Percentiles rank a stretch among this genome's conserved stretches.
Conservation (phyloP, 805 yeast species). For the Kodamaea jinghongensis region DNA sequence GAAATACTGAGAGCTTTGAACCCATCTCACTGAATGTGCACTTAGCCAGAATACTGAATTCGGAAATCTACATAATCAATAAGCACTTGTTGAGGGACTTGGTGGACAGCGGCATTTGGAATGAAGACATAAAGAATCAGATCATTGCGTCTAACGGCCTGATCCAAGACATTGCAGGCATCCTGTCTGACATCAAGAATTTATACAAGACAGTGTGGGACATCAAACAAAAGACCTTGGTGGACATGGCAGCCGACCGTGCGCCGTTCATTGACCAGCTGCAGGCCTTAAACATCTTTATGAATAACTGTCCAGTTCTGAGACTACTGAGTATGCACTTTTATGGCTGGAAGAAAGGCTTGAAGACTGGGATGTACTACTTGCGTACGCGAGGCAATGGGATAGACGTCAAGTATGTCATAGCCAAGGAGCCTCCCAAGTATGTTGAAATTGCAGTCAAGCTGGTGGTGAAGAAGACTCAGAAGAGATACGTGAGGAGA, state of each 20-base stretch:
- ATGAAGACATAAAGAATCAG: slow-evolving; percentile 69
- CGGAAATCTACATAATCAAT: slow-evolving; percentile 92
- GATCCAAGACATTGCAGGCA: slow-evolving; percentile 66
- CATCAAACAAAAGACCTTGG: slow-evolving; percentile 76
- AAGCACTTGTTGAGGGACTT: slow-evolving; percentile 81
- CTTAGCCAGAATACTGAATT: slow-evolving; percentile 85
- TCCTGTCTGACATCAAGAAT: slow-evolving; percentile 72
- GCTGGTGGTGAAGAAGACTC: slow-evolving; percentile 5
- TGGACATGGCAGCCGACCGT: slow-evolving; percentile 83
- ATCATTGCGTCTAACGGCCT: slow-evolving; percentile 82
- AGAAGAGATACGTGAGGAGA: slow-evolving; percentile 2
- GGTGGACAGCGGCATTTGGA: slow-evolving; percentile 82
- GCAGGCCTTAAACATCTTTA: slow-evolving; percentile 45
- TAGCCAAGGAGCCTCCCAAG: slow-evolving; percentile 7
- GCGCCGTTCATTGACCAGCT: slow-evolving; percentile 63
- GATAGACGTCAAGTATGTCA: slow-evolving; percentile 6
- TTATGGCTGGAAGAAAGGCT: slow-evolving; percentile 39
- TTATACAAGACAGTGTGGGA: slow-evolving; percentile 98
- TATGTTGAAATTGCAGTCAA: slow-evolving; percentile 1
- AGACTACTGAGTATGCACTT: slow-evolving; percentile 44
- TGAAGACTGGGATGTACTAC: slow-evolving; percentile 41
- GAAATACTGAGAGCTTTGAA: slow-evolving; percentile 93
- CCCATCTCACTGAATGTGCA: slow-evolving; percentile 93
- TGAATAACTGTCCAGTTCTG: slow-evolving; percentile 36
- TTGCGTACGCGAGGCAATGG: slow-evolving; percentile 28